Conservation (phyloP, 2,329 filamentous ascomycete genomes). For the Torrubiella hemipterigena region DNA sequence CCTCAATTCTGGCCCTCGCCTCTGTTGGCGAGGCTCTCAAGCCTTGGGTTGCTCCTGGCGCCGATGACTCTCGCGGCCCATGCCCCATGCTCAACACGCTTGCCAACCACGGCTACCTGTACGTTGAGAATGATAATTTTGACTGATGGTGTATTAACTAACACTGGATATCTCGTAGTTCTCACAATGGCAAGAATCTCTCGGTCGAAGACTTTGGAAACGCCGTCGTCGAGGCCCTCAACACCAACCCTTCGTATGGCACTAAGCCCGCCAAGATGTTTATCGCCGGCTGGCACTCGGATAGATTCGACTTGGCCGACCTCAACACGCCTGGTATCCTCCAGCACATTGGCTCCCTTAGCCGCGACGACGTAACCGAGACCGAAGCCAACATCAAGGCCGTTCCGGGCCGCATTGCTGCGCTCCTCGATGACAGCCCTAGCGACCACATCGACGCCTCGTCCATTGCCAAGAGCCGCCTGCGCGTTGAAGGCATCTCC, state of each 20-base stretch:
- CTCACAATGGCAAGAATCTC: constrained; percentile 10
- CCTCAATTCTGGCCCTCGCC: neutral
- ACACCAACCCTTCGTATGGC: constrained; percentile 7
- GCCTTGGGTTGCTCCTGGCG: constrained; percentile 7
- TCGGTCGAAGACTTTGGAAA: constrained; percentile 8
- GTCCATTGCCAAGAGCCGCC: constrained; percentile 7
- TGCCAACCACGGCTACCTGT: constrained; percentile 13
- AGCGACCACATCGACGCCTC: constrained; percentile 4
- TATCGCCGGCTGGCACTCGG: constrained; percentile 4
- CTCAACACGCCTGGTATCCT: constrained; percentile 8
- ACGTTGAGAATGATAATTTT: neutral
- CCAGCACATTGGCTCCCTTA: constrained; percentile 8
- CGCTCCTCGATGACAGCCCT: constrained; percentile 7
- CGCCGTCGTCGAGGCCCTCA: constrained; percentile 10
- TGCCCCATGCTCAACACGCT: constrained; percentile 14
- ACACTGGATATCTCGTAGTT: constrained; percentile 1
- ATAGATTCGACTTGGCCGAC: constrained; percentile 6
- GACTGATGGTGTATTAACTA: neutral
- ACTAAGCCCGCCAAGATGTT: constrained; percentile 3
- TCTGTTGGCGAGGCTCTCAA: constrained; percentile 1
- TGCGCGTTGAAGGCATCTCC: constrained; percentile 7
- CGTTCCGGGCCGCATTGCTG: constrained; percentile 2
- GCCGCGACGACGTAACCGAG: constrained; percentile 6
- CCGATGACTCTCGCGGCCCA: constrained; percentile 8
- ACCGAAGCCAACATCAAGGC: constrained; percentile 2